A percentile compares a stretch with the other conserved stretches of the same genome.
Evolutionary conservation across 805 yeast genomes (phyloP).

Genomic region (Schwanniomyces sp.): DNA sequence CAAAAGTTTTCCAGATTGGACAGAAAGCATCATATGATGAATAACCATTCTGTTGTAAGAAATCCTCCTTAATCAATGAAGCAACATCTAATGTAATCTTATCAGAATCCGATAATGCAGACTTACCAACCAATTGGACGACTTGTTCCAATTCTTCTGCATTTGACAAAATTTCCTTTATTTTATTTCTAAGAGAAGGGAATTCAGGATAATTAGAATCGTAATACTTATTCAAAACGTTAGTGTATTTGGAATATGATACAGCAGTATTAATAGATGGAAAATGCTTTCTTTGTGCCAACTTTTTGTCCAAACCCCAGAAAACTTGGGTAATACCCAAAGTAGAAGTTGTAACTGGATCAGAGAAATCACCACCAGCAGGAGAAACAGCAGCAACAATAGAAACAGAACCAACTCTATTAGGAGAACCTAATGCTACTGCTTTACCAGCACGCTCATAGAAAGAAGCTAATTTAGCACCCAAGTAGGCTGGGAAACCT

Average conservation of each 20-base stretch:
- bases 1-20: constrained; percentile 98
- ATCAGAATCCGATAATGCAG: constrained; percentile 94
- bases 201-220: constrained; percentile 86
- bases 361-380: constrained; percentile 99
- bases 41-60: constrained; percentile 98
- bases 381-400: constrained; percentile 99
- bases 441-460: constrained; percentile 99
- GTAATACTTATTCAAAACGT: constrained; percentile 81
- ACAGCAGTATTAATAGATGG: constrained; percentile 97
- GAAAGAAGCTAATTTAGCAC: constrained; percentile 98
- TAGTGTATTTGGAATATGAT: constrained; percentile 95
- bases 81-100: constrained; percentile 96
- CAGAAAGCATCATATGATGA: constrained; percentile 98
- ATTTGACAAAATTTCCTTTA: constrained; percentile 90
- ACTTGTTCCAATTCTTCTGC: constrained; percentile 99
- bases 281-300: constrained; percentile 99
- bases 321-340: constrained; percentile 99
- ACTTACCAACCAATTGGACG: constrained; percentile 98
- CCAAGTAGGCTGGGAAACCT: constrained; percentile 99
- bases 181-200: constrained; percentile 84
- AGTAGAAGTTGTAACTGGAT: constrained; percentile 98
- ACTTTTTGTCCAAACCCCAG: constrained; percentile 99
- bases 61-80: constrained; percentile 90
- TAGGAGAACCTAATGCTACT: constrained; percentile 92
- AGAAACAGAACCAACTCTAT: constrained; percentile 96